Evolutionary conservation across 345 rosid genomes (phyloP).

Genomic region (Raphanus raphanistrum): DNA sequence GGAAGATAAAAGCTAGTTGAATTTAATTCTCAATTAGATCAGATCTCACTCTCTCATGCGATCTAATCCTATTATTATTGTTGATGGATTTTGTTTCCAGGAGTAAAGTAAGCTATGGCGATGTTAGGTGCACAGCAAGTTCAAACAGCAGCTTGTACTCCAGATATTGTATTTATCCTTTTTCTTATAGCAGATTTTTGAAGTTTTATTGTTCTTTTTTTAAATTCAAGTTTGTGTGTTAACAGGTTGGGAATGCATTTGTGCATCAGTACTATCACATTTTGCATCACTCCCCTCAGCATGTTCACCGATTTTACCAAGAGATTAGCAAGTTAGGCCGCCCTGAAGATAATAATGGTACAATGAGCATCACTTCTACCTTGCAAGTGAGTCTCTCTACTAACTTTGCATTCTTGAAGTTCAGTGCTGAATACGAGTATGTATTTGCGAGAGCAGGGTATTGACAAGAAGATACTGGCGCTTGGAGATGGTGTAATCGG

Average conservation of each 20-base stretch:
- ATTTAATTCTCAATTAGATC: constrained; percentile 18
- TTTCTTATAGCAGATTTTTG: not conserved
- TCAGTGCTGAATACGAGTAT: not conserved
- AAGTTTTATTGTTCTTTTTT: not conserved
- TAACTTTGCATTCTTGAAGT: not conserved
- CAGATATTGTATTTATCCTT: constrained; percentile 46
- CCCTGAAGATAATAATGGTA: constrained; percentile 65
- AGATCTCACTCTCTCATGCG: constrained; percentile 4
- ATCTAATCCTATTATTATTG: not conserved
- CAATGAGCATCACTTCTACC: constrained; percentile 75
- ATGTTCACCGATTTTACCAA: constrained; percentile 94
- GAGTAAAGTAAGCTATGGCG: constrained; percentile 44
- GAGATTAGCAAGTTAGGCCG: constrained; percentile 93
- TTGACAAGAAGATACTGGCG: constrained; percentile 74
- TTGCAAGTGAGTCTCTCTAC: constrained; percentile 59
- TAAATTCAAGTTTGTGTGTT: not conserved
- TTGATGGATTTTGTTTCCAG: constrained; percentile 19
- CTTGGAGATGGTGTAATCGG: constrained; percentile 52
- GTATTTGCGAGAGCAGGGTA: constrained; percentile 57
- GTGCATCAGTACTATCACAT: constrained; percentile 94
- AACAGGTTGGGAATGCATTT: constrained; percentile 90
- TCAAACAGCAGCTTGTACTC: constrained; percentile 44
- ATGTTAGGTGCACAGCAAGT: constrained; percentile 49
- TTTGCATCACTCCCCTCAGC: constrained; percentile 83
- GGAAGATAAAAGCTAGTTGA: not conserved